Evolutionary conservation across 2,329 filamentous ascomycete genomes (phyloP), one percentile per base, ranked within the genome.

Genomic region (Sphaerulina populicola): DNA sequence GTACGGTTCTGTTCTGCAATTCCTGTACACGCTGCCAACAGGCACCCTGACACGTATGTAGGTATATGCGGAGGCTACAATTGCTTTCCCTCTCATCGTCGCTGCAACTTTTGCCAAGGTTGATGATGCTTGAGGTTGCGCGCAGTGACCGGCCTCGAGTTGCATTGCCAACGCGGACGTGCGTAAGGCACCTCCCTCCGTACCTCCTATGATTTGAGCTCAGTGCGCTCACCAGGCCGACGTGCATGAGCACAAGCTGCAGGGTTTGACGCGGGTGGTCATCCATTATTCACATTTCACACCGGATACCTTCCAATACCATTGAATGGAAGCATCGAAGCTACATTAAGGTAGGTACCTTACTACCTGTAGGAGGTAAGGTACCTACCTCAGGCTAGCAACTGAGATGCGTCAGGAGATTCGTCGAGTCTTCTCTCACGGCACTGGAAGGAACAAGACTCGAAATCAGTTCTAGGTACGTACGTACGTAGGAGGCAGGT

Each of bases 51-150:
- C 30, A 29, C 23, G 14, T 30, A 9, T 23, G 21, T 47, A 74
- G 71, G 78, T 83, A 4, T 83, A 82, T 61, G 81, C 80, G 12
- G 82, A 85, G 66, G 82, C 82, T 1, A 85, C 82, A 0, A 72
- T 84, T 12, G 81, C 77, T 12, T 85, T 85, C 61, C 82, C 82
- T 6, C 68, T 85, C 55, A 82, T 85, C 55, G 81, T 84, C 8
- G 81, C 81, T 4, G 78, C 79, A 14, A 82, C 81, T 1, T 84
- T 83, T 69, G 80, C 80, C n/a, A 76, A 67, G 54, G 61, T 59
- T 8, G 52, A 60, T 7, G 47, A 55, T 35, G 31, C 31, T 35
- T 35, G 31, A 39, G 52, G 27, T 18, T 27, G 36, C 35, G 39
- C 30, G 33, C 30, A 39, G 47, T 44, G 40, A 49, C n/a, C 29